Conservation (phyloP, 305 asterid species). For the Fraxinus platypoda region DNA sequence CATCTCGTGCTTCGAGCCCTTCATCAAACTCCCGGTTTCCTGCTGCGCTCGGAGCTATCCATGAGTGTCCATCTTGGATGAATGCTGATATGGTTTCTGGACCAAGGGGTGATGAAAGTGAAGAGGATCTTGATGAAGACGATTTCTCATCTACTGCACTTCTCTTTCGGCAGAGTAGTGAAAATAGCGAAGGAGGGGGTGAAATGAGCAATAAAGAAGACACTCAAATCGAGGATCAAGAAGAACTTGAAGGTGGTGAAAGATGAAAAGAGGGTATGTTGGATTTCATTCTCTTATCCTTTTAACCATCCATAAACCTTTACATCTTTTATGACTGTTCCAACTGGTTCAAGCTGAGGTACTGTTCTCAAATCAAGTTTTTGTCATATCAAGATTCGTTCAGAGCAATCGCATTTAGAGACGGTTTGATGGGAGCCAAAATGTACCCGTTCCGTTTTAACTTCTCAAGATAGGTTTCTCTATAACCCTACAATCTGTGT, state of each 20-base stretch:
- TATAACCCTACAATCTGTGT: not conserved
- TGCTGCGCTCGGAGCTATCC: constrained; percentile 34
- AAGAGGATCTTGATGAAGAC: constrained; percentile 54
- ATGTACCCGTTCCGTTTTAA: not conserved
- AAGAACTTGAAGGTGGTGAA: constrained; percentile 91
- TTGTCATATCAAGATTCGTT: not conserved
- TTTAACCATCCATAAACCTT: not conserved
- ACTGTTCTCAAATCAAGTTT: not conserved
- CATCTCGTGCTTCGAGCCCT: constrained; percentile 39
- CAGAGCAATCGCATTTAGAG: not conserved
- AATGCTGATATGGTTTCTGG: constrained; percentile 27
- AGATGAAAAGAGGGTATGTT: constrained; percentile 35
- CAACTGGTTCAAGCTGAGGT: not conserved
- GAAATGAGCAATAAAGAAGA: constrained; percentile 75
- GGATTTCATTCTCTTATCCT: not conserved
- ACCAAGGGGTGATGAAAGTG: constrained; percentile 37
- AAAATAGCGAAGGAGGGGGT: constrained; percentile 43
- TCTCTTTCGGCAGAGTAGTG: constrained; percentile 54
- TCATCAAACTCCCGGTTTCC: constrained; percentile 34
- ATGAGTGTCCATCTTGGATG: constrained; percentile 78
- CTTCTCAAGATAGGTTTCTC: not conserved
- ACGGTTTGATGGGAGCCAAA: not conserved
- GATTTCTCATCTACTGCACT: constrained; percentile 51
- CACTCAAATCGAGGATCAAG: constrained; percentile 82
- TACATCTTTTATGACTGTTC: not conserved